Conservation (phyloP, 179 eudicot genomes). For the Dionaea muscipula region DNA sequence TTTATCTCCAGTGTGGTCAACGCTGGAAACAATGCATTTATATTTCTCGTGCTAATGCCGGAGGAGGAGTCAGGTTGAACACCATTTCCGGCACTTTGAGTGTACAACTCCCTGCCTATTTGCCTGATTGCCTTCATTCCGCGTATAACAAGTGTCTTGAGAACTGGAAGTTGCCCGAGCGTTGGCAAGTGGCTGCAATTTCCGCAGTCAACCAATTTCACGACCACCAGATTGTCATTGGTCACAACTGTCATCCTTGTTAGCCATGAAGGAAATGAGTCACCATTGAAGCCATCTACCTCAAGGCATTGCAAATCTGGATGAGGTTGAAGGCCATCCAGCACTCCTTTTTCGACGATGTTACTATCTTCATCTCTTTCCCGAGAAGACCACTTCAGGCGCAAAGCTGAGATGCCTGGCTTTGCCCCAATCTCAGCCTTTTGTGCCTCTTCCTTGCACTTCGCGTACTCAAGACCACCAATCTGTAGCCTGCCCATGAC, state of each 20-base stretch:
- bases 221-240: background rate
- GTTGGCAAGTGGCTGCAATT: background rate
- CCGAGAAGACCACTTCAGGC: slow-evolving; percentile 1
- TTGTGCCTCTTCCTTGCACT: slow-evolving; percentile 16
- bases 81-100: background rate
- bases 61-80: background rate
- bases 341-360: slow-evolving; percentile 7
- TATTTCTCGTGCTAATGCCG: background rate
- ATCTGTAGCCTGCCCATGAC: slow-evolving; percentile 17
- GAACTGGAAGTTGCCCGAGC: background rate
- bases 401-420: slow-evolving; percentile 7
- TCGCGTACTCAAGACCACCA: slow-evolving; percentile 17
- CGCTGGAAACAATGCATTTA: slow-evolving; percentile 2
- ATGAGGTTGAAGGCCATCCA: slow-evolving; percentile 24
- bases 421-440: slow-evolving; percentile 12
- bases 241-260: slow-evolving; percentile 2
- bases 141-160: background rate
- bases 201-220: background rate
- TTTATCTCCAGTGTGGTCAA: background rate
- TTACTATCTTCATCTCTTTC: slow-evolving; percentile 7
- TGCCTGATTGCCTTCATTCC: background rate
- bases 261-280: slow-evolving; percentile 6
- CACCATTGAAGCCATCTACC: slow-evolving; percentile 6
- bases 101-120: slow-evolving; percentile 7
- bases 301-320: slow-evolving; percentile 12